Evolutionary conservation across 768 basidiomycete genomes (phyloP), one percentile per base, ranked within the genome.

Genomic region (Mycena galericulata): DNA sequence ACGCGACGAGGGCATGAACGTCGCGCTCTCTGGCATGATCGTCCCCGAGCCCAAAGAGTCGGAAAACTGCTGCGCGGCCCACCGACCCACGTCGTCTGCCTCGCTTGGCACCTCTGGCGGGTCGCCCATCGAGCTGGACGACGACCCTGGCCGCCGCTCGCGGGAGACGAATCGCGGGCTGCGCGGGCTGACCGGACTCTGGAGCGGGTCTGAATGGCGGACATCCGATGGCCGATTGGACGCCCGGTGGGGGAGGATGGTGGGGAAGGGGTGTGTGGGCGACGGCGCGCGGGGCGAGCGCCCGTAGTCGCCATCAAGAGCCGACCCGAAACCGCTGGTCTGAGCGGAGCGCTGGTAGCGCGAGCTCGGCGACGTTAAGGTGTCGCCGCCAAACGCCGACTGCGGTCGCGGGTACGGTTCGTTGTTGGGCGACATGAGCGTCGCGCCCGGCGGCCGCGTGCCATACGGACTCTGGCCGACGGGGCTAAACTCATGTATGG

Each of bases 371-470:
- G 85, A 82, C 7, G 80, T 77, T 40, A 81, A 72, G 18, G 83
- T 74, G 58, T 88, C 86, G 53, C 86, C 86, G 51, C 86, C 88
- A n/a, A 84, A 75, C 15, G 90, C 89, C 34, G 92, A 92, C 54
- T 84, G 88, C 2, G 92, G 89, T 40, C 91, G 86, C 22, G 87
- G 84, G 73, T 84, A 87, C 2, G 90, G 88, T 1, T 92, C 91
- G 56, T 84, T 82, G 61, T 75, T 81, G 8, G 88, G 83, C 18
- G 87, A 85, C 60, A 84, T 76, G 56, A 81, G 73, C 45, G 64
- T 72, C 47, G 73, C 8, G 27, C 57, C 49, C 17, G 75, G 71
- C 17, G 69, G 50, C 32, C 80, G 79, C 64, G 73, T 61, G 22
- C 69, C 73, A 57, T 80, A 79, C 22, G 72, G 72, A 60, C 68